phyloP scores from a whole-genome alignment of 257 asterid genomes.

The Plantago ovata region DNA sequence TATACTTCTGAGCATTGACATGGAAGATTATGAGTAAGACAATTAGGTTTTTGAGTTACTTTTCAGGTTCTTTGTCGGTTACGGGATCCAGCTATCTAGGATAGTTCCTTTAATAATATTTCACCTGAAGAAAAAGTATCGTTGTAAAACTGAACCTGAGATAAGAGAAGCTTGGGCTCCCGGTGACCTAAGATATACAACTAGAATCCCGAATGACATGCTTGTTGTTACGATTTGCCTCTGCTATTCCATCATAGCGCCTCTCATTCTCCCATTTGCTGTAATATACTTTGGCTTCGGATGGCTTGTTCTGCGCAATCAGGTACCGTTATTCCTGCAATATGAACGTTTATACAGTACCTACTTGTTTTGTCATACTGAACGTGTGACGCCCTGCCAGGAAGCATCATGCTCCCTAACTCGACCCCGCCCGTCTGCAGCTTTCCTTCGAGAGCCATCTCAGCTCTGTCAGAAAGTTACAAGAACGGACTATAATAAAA shows the following conservation, averaged over 20 bases:
- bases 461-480: too few species aligned
- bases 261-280: constrained; percentile 78
- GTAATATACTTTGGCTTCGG: constrained; percentile 82
- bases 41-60: neutral
- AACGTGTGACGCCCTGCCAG: too few species aligned
- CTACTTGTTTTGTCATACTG: neutral
- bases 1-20: too few species aligned
- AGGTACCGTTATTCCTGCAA: constrained; percentile 39
- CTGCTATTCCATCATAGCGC: constrained; percentile 86
- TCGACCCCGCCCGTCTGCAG: too few species aligned
- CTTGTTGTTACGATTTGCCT: constrained; percentile 58
- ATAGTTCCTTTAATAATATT: constrained; percentile 68
- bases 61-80: constrained; percentile 86
- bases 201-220: constrained; percentile 78
- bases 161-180: constrained; percentile 89
- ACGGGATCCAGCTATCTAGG: constrained; percentile 88
- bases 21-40: too few species aligned
- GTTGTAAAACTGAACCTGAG: constrained; percentile 84
- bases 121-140: constrained; percentile 70
- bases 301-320: constrained; percentile 88
- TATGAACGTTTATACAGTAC: neutral
- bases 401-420: too few species aligned
- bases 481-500: too few species aligned
- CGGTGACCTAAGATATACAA: constrained; percentile 70
- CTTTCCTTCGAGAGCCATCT: too few species aligned